Conservation (phyloP, 495 filamentous ascomycete species). For the Aspergillus heteromorphus region DNA sequence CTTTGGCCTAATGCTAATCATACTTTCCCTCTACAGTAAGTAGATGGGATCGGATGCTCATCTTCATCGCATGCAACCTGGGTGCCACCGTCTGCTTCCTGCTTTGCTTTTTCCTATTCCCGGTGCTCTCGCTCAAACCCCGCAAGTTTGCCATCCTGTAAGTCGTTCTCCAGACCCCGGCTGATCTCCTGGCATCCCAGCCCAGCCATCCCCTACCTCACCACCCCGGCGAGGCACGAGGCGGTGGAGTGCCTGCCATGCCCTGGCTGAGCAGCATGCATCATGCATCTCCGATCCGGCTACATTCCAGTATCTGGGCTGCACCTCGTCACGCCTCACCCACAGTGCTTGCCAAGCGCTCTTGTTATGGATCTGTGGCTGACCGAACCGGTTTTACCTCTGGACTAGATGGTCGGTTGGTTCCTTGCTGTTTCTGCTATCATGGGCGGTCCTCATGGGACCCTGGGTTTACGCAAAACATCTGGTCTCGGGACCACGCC, state of each 20-base stretch:
- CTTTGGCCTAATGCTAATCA: slow-evolving; percentile 16
- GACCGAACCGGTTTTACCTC: slow-evolving; percentile 20
- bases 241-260: slow-evolving; percentile 14
- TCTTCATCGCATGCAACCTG: slow-evolving; percentile 88
- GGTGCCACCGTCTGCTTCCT: slow-evolving; percentile 88
- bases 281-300: slow-evolving; percentile 4
- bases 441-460: slow-evolving; percentile 93
- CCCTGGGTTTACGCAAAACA: slow-evolving; percentile 76
- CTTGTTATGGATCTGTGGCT: slow-evolving; percentile 13
- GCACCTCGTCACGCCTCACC: background rate
- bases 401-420: slow-evolving; percentile 83
- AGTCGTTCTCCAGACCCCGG: slow-evolving; percentile 41
- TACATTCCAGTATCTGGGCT: slow-evolving; percentile 9
- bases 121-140: slow-evolving; percentile 69
- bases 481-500: slow-evolving; percentile 72
- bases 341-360: slow-evolving; percentile 4
- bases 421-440: slow-evolving; percentile 81
- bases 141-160: slow-evolving; percentile 95
- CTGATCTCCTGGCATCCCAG: slow-evolving; percentile 1
- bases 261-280: slow-evolving; percentile 14
- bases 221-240: slow-evolving; percentile 6
- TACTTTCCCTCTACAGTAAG: slow-evolving; percentile 60
- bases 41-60: slow-evolving; percentile 90
- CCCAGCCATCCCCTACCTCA: background rate
- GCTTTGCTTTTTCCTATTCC: slow-evolving; percentile 84